These are phyloP conservation scores for Globisporangium orthogonon DNA, from an alignment of 352 stramenopile species.

Conservation along the genomic window DNA sequence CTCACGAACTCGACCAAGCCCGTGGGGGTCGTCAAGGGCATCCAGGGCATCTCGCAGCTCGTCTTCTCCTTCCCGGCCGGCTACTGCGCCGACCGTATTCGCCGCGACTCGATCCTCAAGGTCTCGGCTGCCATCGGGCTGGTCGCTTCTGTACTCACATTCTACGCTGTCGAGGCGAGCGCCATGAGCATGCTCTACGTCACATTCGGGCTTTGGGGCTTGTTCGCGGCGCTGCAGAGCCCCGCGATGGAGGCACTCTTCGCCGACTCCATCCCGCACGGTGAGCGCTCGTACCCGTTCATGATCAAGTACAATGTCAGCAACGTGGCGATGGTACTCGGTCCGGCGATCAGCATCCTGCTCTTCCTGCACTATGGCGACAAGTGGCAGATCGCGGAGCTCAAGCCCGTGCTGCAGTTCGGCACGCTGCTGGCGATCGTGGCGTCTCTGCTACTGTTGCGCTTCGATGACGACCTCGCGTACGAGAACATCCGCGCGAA, in stretches of 20 bases:
- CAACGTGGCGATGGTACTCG: constrained; percentile 41
- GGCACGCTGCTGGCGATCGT: constrained; percentile 56
- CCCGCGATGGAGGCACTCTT: constrained; percentile 79
- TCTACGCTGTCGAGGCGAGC: constrained; percentile 32
- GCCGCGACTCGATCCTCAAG: constrained; percentile 44
- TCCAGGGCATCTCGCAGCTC: constrained; percentile 50
- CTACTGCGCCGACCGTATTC: constrained; percentile 40
- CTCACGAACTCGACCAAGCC: constrained; percentile 44
- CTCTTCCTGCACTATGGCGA: constrained; percentile 74
- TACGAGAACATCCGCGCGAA: constrained; percentile 44
- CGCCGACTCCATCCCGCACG: constrained; percentile 68
- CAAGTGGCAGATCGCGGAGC: constrained; percentile 54
- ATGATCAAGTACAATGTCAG: constrained; percentile 63
- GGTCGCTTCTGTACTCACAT: constrained; percentile 26
- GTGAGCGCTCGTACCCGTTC: constrained; percentile 68
- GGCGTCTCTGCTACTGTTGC: constrained; percentile 58
- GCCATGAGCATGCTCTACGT: constrained; percentile 49
- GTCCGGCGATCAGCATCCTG: constrained; percentile 48
- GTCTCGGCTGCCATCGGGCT: constrained; percentile 32
- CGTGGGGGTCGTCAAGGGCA: constrained; percentile 31
- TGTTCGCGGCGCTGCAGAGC: constrained; percentile 68
- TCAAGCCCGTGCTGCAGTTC: constrained; percentile 61
- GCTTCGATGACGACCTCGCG: constrained; percentile 74
- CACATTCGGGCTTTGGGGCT: constrained; percentile 69
- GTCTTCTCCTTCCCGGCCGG: constrained; percentile 46